Percentiles rank a stretch among this genome's conserved stretches.
Conservation (phyloP, 2,329 filamentous ascomycete genomes). For the Colletotrichum karsti region DNA sequence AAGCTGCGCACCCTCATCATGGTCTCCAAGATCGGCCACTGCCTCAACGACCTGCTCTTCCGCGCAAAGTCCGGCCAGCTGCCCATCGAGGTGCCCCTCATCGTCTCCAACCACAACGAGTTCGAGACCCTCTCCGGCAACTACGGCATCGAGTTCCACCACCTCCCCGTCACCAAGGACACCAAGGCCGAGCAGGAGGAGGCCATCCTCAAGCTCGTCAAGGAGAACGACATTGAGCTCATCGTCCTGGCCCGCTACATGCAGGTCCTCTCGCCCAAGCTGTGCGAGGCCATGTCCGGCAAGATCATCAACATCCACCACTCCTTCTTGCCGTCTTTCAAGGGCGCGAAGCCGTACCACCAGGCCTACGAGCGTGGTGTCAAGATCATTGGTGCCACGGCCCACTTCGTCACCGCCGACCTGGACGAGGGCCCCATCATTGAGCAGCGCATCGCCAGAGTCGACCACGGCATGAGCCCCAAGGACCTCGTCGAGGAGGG, state of each 20-base stretch:
- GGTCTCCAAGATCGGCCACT: conserved; percentile 90
- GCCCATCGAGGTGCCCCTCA: conserved; percentile 77
- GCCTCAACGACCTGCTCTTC: conserved; percentile 85
- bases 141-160: conserved; percentile 82
- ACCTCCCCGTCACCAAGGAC: conserved; percentile 81
- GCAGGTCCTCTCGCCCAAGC: conserved; percentile 80
- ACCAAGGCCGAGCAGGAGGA: conserved; percentile 80
- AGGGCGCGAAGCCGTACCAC: conserved; percentile 88
- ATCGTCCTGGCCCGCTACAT: conserved; percentile 87
- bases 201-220: conserved; percentile 75
- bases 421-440: conserved; percentile 89
- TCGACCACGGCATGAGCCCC: conserved; percentile 79
- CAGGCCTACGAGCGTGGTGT: conserved; percentile 87
- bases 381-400: conserved; percentile 88
- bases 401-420: conserved; percentile 87
- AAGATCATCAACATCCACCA: conserved; percentile 95
- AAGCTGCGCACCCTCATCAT: conserved; percentile 85
- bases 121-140: conserved; percentile 73
- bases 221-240: conserved; percentile 76
- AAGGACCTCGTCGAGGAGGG: conserved; percentile 83
- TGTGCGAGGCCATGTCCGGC: conserved; percentile 83
- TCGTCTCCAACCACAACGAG: conserved; percentile 85
- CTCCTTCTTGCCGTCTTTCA: conserved; percentile 86
- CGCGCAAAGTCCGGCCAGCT: conserved; percentile 79
- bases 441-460: conserved; percentile 81